Percentiles rank a stretch among this genome's conserved stretches.
Evolutionary conservation across 805 yeast species (phyloP).

Genomic region (Blastobotrys chiropterorum): DNA sequence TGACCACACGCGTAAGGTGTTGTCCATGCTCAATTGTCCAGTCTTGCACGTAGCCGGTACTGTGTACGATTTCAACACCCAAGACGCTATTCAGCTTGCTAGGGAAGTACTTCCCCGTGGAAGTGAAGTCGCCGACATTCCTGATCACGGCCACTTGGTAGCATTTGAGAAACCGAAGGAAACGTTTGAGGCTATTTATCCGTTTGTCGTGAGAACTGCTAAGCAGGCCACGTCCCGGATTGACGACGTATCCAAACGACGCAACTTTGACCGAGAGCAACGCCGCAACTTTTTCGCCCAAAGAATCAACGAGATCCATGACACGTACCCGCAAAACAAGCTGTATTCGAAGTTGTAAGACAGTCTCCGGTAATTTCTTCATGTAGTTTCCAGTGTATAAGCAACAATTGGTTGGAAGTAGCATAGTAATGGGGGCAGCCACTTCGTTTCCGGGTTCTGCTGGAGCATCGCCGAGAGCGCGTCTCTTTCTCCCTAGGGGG

Average conservation of each 20-base stretch:
- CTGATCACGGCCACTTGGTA: constrained; percentile 49
- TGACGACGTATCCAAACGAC: background rate
- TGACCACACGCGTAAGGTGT: constrained; percentile 20
- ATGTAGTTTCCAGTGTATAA: too few species aligned
- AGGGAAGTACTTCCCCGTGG: constrained; percentile 31
- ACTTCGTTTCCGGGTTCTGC: too few species aligned
- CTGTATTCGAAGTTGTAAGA: constrained; percentile 1
- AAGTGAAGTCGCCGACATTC: constrained; percentile 31
- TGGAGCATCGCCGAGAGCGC: too few species aligned
- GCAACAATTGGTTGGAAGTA: too few species aligned
- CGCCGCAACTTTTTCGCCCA: background rate
- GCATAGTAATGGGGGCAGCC: too few species aligned
- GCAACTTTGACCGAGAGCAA: background rate
- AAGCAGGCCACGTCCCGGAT: background rate
- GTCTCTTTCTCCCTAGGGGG: too few species aligned
- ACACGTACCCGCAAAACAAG: background rate
- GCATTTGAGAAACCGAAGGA: constrained; percentile 48
- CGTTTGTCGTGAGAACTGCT: constrained; percentile 16
- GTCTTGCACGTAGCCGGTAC: constrained; percentile 47
- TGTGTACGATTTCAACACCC: background rate
- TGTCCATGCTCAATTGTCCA: constrained; percentile 39
- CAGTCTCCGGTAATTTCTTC: too few species aligned
- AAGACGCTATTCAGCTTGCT: constrained; percentile 16
- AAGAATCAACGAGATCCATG: background rate
- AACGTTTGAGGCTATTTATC: constrained; percentile 18